Percentiles rank a stretch among this genome's conserved stretches.
These are phyloP conservation scores for Aspergillus awamori DNA, from an alignment of 2,329 filamentous ascomycete species.

Conservation along the genomic window DNA sequence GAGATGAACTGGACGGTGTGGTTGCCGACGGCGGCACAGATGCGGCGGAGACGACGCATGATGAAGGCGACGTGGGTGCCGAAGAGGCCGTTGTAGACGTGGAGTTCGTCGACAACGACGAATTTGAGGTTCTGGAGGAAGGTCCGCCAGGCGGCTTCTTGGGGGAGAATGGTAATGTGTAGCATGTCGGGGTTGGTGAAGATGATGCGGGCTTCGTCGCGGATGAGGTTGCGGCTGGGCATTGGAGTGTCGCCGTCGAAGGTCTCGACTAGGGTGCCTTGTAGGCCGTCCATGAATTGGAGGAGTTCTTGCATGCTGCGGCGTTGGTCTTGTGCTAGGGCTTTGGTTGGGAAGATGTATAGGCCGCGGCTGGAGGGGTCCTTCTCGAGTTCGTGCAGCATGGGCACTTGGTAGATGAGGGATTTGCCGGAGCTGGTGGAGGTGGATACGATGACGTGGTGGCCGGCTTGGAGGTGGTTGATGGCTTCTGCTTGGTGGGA, in stretches of 20 bases:
- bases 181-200: constrained; percentile 99
- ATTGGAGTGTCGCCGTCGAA: constrained; percentile 96
- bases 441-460: constrained; percentile 88
- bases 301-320: constrained; percentile 85
- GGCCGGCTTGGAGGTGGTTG: constrained; percentile 78
- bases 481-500: constrained; percentile 93
- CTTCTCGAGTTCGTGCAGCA: constrained; percentile 81
- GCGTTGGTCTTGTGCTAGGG: constrained; percentile 90
- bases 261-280: constrained; percentile 80
- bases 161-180: constrained; percentile 87
- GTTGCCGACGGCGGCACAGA: constrained; percentile 91
- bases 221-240: constrained; percentile 73
- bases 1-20: constrained; percentile 84
- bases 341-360: constrained; percentile 98
- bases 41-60: constrained; percentile 83
- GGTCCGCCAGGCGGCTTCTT: constrained; percentile 84
- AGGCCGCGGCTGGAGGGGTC: constrained; percentile 79
- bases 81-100: constrained; percentile 94
- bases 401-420: constrained; percentile 94
- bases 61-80: constrained; percentile 93
- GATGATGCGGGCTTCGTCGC: constrained; percentile 87
- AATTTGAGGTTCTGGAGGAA: constrained; percentile 89
- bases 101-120: constrained; percentile 88
- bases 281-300: constrained; percentile 74
- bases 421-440: constrained; percentile 97